Evolutionary conservation across 2,329 filamentous ascomycete genomes (phyloP), one percentile per base, ranked within the genome.

Genomic region (Massarina eburnea): DNA sequence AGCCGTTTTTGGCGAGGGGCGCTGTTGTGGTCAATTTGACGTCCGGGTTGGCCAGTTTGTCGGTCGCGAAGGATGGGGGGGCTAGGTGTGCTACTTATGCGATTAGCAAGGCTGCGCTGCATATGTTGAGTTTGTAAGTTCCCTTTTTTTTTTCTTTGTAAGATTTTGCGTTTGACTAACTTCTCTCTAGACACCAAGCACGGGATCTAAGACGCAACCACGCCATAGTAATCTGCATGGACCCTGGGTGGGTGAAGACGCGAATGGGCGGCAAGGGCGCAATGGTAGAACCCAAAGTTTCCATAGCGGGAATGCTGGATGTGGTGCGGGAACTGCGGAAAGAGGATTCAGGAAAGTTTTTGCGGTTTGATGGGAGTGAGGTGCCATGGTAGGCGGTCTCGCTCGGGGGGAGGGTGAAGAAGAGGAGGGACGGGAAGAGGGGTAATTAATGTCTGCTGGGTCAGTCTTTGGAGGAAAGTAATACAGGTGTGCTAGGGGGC

Each of bases 241-340:
- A 75, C 61, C 73, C 73, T 0, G 73, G 73, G 6, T 75, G 72
- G 72, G 71, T 75, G 19, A 68, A 71, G 66, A 75, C 72, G 18
- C 65, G 71, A 48, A 71, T 75, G 65, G 73, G 73, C 2, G 73
- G 73, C 0, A 67, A 71, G 29, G 69, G 68, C 3, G 71, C 71
- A 20, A 59, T 72, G 52, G 56, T 73, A 15, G 65, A 70, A 56
- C 58, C 66, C 4, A 44, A 68, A 29, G 63, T 70, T 36, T 71
- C 68, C 49, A 68, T 73, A 42, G 51, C 55, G 19, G 64, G 66
- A 10, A 73, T 73, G 68, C 38, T 73, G 46, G 67, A 71, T 43
- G 60, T 66, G 4, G 32, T 73, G 14, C 52, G 51, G 15, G 55
- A 54, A 6, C 43, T 72, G 45, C 60, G 47, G 48, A 62, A 66